Evolutionary conservation across 768 basidiomycete species (phyloP).

Genomic region (Tricholoma saponaceum): DNA sequence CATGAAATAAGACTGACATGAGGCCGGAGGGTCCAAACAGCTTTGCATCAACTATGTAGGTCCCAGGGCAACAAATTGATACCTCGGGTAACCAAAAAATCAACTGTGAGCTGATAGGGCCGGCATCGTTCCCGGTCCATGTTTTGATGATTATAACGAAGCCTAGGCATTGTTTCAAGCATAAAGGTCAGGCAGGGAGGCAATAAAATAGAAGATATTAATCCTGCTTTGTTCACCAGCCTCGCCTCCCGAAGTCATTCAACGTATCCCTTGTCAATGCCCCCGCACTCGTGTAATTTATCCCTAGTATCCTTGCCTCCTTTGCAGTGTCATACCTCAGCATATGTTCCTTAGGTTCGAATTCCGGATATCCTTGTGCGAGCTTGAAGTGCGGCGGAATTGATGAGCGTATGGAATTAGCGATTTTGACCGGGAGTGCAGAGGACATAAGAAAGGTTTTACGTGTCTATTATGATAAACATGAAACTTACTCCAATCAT

Average conservation of each 20-base stretch:
- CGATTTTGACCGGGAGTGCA: slow-evolving; percentile 26
- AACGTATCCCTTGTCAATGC: slow-evolving; percentile 28
- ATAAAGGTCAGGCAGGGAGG: no score
- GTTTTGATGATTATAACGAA: no score
- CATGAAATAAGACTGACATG: no score
- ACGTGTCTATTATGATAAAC: neutral
- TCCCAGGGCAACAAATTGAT: no score
- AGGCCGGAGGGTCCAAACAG: no score
- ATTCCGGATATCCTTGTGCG: slow-evolving; percentile 26
- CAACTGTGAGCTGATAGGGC: no score
- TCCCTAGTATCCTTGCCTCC: slow-evolving; percentile 25
- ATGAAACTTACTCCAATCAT: slow-evolving; percentile 29
- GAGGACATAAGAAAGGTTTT: neutral
- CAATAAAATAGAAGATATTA: neutral
- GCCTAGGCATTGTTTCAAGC: no score
- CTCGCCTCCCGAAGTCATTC: slow-evolving; percentile 26
- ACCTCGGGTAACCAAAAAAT: no score
- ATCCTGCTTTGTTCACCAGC: slow-evolving; percentile 21
- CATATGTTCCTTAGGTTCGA: slow-evolving; percentile 17
- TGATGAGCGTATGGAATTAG: slow-evolving; percentile 21
- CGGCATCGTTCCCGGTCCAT: no score
- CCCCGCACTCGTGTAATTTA: slow-evolving; percentile 24
- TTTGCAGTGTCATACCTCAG: slow-evolving; percentile 22
- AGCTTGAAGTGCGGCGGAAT: slow-evolving; percentile 21
- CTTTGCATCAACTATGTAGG: no score